phyloP scores from a whole-genome alignment of 164 flowering plant genomes.

The Magnolia kwangsiensis region DNA sequence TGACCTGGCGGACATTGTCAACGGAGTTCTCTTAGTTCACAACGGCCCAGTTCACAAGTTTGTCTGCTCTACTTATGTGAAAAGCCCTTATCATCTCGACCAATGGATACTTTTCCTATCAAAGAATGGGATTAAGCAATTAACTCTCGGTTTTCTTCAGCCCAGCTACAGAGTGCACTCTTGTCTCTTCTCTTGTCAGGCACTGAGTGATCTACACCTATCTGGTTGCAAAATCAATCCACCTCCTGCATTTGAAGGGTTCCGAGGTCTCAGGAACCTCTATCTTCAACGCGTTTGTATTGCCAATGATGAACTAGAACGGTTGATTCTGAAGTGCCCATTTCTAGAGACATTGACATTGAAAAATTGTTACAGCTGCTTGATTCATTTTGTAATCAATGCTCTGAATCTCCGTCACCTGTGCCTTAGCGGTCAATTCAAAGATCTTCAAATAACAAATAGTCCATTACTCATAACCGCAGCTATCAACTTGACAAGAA shows the following conservation, averaged over 20 bases:
- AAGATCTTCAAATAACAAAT: too few species aligned
- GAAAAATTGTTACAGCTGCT: constrained; percentile 42
- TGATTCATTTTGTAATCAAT: constrained; percentile 30
- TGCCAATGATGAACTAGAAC: background rate
- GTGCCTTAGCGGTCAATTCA: too few species aligned
- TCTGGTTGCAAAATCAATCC: background rate
- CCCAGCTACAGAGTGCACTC: background rate
- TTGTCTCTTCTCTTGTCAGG: constrained; percentile 3
- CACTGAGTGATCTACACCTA: background rate
- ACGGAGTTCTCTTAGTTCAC: background rate
- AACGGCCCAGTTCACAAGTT: background rate
- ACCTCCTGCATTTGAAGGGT: background rate
- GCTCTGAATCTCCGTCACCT: too few species aligned
- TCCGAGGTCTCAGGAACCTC: background rate
- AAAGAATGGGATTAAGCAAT: background rate
- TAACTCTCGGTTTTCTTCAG: background rate
- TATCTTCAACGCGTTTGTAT: background rate
- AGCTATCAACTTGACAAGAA: too few species aligned
- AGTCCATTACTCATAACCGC: too few species aligned
- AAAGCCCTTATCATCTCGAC: background rate
- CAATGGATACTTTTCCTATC: constrained; percentile 3
- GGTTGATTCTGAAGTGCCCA: constrained; percentile 16
- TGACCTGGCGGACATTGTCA: background rate
- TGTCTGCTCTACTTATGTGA: background rate
- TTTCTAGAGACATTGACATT: constrained; percentile 41